phyloP scores from a whole-genome alignment of 2,329 filamentous ascomycete genomes.

The Rhinocladiella similis region DNA sequence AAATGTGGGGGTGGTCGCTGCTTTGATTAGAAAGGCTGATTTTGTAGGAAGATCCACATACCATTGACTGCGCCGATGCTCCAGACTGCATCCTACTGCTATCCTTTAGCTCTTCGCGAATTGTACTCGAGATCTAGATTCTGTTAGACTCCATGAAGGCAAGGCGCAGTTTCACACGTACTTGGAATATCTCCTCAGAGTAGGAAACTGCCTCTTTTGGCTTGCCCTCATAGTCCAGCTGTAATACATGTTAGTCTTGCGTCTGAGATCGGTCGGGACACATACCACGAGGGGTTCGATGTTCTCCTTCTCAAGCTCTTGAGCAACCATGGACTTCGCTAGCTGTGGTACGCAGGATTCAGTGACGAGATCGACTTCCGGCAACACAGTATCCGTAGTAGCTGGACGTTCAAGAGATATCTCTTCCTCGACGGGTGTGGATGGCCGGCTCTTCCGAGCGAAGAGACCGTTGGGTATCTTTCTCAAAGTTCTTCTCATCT shows the following conservation, averaged over 20 bases:
- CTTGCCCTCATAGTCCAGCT: constrained; percentile 20
- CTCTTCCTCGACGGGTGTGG: background rate
- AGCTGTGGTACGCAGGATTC: constrained; percentile 7
- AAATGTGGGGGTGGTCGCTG: constrained; percentile 14
- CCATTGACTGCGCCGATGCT: background rate
- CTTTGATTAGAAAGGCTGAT: background rate
- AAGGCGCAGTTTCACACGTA: background rate
- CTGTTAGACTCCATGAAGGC: background rate
- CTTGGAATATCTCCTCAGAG: constrained; percentile 8
- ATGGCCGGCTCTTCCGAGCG: constrained; percentile 4
- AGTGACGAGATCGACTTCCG: constrained; percentile 7
- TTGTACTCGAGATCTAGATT: background rate
- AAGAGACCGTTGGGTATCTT: constrained; percentile 15
- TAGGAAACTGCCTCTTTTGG: constrained; percentile 6
- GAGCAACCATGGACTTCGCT: background rate
- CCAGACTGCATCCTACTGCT: background rate
- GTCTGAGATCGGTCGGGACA: background rate
- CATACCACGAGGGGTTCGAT: background rate
- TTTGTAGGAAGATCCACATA: background rate
- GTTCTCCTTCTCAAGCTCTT: background rate
- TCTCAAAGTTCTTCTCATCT: constrained; percentile 13
- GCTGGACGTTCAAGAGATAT: background rate
- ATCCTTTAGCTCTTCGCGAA: background rate
- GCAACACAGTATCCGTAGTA: constrained; percentile 3
- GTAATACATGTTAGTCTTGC: too few species aligned